These are phyloP conservation scores for Apiospora rasikravindrae DNA, from an alignment of 2,329 filamentous ascomycete species.

Conservation along the genomic window DNA sequence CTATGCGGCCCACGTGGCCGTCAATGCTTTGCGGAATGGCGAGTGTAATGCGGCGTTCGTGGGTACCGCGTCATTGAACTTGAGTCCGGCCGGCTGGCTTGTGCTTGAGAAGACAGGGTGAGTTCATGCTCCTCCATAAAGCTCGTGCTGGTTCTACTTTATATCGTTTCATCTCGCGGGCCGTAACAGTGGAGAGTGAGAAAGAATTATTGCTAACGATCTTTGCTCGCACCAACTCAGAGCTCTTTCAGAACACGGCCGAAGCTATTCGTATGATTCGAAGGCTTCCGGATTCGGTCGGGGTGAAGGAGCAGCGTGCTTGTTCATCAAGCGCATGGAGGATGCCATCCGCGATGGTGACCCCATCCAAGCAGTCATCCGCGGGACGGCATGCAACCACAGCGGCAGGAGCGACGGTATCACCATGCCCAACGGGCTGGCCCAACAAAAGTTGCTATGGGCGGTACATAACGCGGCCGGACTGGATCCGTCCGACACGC, in stretches of 20 bases:
- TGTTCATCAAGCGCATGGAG: conserved; percentile 39
- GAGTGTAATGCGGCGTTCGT: conserved; percentile 30
- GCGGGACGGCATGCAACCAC: conserved; percentile 33
- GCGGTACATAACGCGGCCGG: conserved; percentile 20
- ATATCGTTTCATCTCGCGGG: no score
- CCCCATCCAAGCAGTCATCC: conserved; percentile 41
- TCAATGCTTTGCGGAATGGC: conserved; percentile 33
- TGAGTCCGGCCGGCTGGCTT: background rate
- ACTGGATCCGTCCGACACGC: conserved; percentile 26
- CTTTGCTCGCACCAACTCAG: conserved; percentile 14
- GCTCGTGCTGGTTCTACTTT: no score
- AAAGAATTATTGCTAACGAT: background rate
- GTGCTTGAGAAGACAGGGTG: background rate
- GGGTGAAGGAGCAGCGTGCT: conserved; percentile 42
- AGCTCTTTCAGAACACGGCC: conserved; percentile 22
- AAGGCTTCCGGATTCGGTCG: conserved; percentile 37
- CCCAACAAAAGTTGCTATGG: conserved; percentile 25
- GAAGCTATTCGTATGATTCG: conserved; percentile 25
- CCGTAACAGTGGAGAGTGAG: no score
- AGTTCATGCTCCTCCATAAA: background rate
- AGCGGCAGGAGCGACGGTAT: conserved; percentile 28
- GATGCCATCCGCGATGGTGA: conserved; percentile 40
- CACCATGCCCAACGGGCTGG: conserved; percentile 21
- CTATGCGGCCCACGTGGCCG: conserved; percentile 39
- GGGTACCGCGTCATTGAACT: conserved; percentile 11